Percentiles rank a stretch among this genome's conserved stretches.
Conservation (phyloP, 225 moss, liverwort and hornwort genomes). For the Asterella californica region DNA sequence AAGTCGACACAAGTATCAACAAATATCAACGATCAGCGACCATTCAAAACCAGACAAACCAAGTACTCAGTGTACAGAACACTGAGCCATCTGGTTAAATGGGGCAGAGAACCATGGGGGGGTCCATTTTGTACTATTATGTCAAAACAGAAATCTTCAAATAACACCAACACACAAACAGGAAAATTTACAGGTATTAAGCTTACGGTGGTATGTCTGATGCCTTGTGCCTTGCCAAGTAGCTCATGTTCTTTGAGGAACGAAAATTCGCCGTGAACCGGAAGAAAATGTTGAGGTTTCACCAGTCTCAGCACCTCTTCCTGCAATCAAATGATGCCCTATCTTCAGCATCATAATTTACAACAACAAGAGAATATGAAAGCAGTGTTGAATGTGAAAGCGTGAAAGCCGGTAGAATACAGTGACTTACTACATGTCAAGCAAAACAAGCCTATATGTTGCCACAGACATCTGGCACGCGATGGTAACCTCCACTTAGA, state of each 20-base stretch:
- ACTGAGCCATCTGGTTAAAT: not conserved
- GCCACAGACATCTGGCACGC: no score
- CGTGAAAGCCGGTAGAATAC: no score
- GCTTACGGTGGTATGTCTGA: slow-evolving; percentile 89
- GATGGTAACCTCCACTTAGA: no score
- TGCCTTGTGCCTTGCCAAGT: slow-evolving; percentile 83
- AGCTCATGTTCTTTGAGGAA: slow-evolving; percentile 96
- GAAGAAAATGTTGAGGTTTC: slow-evolving; percentile 94
- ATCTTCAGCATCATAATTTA: not conserved
- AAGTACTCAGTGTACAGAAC: not conserved
- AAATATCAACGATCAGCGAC: not conserved
- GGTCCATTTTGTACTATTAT: not conserved
- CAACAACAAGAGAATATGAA: not conserved
- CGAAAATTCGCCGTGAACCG: slow-evolving; percentile 91
- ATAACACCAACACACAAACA: no score
- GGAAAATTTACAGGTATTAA: not conserved
- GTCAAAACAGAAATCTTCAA: no score
- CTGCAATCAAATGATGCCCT: slow-evolving; percentile 39
- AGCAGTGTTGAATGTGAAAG: no score
- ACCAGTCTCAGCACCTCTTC: slow-evolving; percentile 96
- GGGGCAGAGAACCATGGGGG: not conserved
- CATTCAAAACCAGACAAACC: no score
- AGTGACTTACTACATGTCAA: no score
- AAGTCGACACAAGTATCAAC: not conserved
- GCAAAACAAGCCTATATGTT: no score